Evolutionary conservation across 140 eudicot species (phyloP).

Genomic region (Eryngium alpinum): DNA sequence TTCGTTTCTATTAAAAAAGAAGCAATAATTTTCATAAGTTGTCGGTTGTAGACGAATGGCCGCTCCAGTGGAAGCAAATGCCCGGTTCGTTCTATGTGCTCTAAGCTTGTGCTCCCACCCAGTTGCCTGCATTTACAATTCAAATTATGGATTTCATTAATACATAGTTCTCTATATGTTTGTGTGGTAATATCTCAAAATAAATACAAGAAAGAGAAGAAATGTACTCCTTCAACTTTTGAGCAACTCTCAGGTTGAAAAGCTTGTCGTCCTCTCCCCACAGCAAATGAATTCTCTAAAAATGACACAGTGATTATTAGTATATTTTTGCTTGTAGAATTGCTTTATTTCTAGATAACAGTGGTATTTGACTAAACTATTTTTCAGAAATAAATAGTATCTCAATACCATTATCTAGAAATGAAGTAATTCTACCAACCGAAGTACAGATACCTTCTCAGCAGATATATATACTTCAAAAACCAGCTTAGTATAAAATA

Average conservation of each 20-base stretch:
- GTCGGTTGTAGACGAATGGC: constrained; percentile 24
- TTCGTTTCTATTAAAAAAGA: neutral
- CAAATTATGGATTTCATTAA: neutral
- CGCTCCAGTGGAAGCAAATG: constrained; percentile 31
- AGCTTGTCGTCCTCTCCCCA: constrained; percentile 62
- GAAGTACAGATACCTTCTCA: no score
- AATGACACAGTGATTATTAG: neutral
- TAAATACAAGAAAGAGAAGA: neutral
- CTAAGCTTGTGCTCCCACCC: constrained; percentile 28
- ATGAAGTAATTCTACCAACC: no score
- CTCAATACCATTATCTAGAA: no score
- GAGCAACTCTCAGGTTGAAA: constrained; percentile 36
- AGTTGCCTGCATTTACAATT: constrained; percentile 16
- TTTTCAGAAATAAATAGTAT: no score
- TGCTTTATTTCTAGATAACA: no score
- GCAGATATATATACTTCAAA: no score
- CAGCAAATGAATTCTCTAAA: constrained; percentile 43
- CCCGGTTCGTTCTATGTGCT: constrained; percentile 32
- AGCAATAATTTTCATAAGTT: constrained; percentile 22
- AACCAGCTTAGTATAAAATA: no score
- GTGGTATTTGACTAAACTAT: no score
- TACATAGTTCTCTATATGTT: no score
- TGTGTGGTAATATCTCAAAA: neutral
- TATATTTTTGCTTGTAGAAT: no score
- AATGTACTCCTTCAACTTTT: constrained; percentile 38